phyloP scores from a whole-genome alignment of 768 basidiomycete species.

The Sporobolomyces phaffii region DNA sequence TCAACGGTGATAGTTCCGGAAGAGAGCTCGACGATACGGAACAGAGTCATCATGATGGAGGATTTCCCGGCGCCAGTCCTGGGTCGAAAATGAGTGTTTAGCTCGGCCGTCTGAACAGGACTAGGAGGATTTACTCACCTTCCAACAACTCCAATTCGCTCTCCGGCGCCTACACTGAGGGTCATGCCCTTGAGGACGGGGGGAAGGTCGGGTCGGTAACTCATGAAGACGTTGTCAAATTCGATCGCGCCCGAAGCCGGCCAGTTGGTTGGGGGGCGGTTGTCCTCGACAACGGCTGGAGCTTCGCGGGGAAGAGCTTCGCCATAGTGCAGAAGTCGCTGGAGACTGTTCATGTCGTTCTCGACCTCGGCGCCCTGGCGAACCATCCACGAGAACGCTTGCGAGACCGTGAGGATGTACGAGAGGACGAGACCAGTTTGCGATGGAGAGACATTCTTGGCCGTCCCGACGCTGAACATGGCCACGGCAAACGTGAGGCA shows the following conservation, averaged over 20 bases:
- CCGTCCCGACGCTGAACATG: slow-evolving; percentile 67
- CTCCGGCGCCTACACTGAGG: slow-evolving; percentile 64
- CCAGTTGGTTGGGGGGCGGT: slow-evolving; percentile 62
- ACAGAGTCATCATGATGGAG: slow-evolving; percentile 81
- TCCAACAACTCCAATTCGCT: slow-evolving; percentile 90
- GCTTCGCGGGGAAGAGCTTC: slow-evolving; percentile 55
- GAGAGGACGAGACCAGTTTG: slow-evolving; percentile 74
- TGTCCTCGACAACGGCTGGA: slow-evolving; percentile 46
- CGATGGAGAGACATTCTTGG: slow-evolving; percentile 68
- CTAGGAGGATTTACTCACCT: too few species aligned
- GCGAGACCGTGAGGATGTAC: slow-evolving; percentile 45
- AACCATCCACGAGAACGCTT: slow-evolving; percentile 68
- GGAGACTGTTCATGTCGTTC: slow-evolving; percentile 73
- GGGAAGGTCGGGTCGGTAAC: slow-evolving; percentile 81
- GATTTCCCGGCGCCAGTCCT: slow-evolving; percentile 53
- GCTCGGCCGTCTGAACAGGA: too few species aligned
- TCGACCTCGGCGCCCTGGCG: slow-evolving; percentile 73
- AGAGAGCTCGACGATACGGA: slow-evolving; percentile 69
- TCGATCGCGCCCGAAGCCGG: slow-evolving; percentile 67
- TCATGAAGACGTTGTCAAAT: slow-evolving; percentile 68
- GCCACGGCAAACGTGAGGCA: slow-evolving; percentile 66
- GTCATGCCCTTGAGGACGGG: slow-evolving; percentile 75
- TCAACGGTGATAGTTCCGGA: slow-evolving; percentile 73
- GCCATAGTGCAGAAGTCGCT: slow-evolving; percentile 70
- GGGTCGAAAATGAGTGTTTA: slow-evolving; percentile 43